phyloP scores from a whole-genome alignment of 768 basidiomycete species.

The Russula emetica region DNA sequence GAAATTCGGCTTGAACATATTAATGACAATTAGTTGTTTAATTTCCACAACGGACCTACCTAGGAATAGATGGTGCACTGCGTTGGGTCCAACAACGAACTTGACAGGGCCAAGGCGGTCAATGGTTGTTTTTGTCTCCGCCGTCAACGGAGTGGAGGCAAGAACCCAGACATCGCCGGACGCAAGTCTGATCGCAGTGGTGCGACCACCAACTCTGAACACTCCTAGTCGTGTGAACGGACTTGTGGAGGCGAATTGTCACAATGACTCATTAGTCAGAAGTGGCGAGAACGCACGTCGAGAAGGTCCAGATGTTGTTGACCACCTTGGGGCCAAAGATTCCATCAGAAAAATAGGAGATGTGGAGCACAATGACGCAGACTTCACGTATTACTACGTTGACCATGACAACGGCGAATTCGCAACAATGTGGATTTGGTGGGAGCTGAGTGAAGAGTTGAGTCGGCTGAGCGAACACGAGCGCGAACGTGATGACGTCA shows the following conservation, averaged over 20 bases:
- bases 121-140: constrained; percentile 58
- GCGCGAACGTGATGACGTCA: neutral
- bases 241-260: constrained; percentile 34
- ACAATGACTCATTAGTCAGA: neutral
- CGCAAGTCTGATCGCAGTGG: constrained; percentile 70
- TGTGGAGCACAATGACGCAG: neutral
- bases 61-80: constrained; percentile 57
- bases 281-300: constrained; percentile 41
- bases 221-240: constrained; percentile 65
- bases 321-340: constrained; percentile 30
- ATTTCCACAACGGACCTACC: constrained; percentile 35
- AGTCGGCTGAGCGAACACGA: too few relatives aligned
- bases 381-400: constrained; percentile 46
- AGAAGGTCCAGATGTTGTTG: constrained; percentile 61
- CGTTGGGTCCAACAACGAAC: constrained; percentile 57
- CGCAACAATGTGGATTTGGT: neutral
- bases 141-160: constrained; percentile 71
- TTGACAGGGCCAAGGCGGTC: constrained; percentile 65
- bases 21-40: constrained; percentile 29
- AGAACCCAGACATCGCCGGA: constrained; percentile 74
- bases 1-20: constrained; percentile 48
- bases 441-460: too few relatives aligned
- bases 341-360: neutral
- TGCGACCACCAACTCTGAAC: constrained; percentile 75
- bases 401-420: constrained; percentile 6